phyloP scores from a whole-genome alignment of 1,284 basidiomycete genomes.

The Golubevia sp. region DNA sequence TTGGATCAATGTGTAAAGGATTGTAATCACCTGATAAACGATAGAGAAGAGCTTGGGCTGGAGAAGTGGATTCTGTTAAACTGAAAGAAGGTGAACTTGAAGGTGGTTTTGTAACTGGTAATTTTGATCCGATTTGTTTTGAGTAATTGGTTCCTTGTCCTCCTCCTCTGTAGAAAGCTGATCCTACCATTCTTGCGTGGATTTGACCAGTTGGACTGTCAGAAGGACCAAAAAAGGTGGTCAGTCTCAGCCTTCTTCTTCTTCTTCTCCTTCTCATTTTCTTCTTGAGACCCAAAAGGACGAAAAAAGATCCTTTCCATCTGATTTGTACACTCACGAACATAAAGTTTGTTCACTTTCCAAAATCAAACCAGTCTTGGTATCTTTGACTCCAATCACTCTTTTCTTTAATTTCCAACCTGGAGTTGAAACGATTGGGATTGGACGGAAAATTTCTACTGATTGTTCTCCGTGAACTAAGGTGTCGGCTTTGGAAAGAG shows the following conservation, averaged over 20 bases:
- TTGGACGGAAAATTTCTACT: conserved; percentile 33
- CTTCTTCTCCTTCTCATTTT: no score
- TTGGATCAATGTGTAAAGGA: conserved; percentile 44
- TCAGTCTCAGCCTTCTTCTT: no score
- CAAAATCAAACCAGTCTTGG: conserved; percentile 29
- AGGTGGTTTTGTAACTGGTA: conserved; percentile 25
- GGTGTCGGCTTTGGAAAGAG: conserved; percentile 38
- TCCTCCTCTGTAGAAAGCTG: conserved; percentile 46
- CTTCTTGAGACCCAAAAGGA: no score
- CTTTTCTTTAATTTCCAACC: conserved; percentile 49
- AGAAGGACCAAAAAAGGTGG: no score
- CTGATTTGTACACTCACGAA: no score
- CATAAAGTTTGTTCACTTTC: conserved; percentile 23
- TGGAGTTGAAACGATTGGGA: conserved; percentile 28
- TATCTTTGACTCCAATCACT: conserved; percentile 12
- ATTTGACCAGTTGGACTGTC: conserved; percentile 24
- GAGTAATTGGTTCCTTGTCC: conserved; percentile 37
- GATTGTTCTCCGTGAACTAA: conserved; percentile 53
- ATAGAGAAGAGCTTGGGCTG: conserved; percentile 41
- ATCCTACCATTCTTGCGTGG: conserved; percentile 42
- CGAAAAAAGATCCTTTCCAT: no score
- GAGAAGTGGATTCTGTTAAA: conserved; percentile 23
- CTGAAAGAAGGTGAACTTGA: conserved; percentile 21
- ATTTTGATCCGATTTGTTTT: conserved; percentile 26
- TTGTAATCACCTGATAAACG: conserved; percentile 46